Evolutionary conservation across 106 monocot genomes (phyloP), one percentile per base, ranked within the genome.

Genomic region (Dendrobium huoshanense): DNA sequence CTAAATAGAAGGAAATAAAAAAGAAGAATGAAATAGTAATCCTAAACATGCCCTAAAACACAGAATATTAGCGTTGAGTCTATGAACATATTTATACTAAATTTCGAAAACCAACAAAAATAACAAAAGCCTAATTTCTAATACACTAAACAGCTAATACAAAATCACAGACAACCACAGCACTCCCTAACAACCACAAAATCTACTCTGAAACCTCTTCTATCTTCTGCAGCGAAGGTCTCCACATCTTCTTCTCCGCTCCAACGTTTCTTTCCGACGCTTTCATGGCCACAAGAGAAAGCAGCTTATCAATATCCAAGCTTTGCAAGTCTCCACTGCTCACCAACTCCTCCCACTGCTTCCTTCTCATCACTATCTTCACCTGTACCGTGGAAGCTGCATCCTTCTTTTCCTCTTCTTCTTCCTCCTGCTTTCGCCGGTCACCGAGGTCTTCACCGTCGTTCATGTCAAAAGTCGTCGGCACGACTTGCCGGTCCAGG

Each of bases 291-390:
- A 70, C 27, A 37, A 15, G 13, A 33, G 33, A 72, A 10, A 72
- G 42, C 41, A 42, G 74, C 18, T 43, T 22, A 27, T 42, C 20
- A 44, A 11, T 20, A 41, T 74, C 43, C 5, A 74, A 74, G 74
- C 74, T 74, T 33, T 43, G 74, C 43, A 37, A 16, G 33, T 72
- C 72, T 15, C 37, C 29, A 33, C 37, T 33, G 72, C 74, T 43
- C 42, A 43, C n/a, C 74, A 42, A 74, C 43, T 74, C 74, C 74
- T 74, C 74, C 74, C 74, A 74, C 74, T 44, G 41, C 42, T 74
- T 74, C 74, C 2, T 74, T 8, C 20, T 74, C 0, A 74, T 42
- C 43, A 74, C 74, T 74, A 74, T 43, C 42, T 74, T 74, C 6
- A 74, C 74, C 42, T 44, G 17, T 29, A 42, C n/a, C 19, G 42